Evolutionary conservation across 2,329 filamentous ascomycete species (phyloP).

Genomic region (Fusarium pilosicola): DNA sequence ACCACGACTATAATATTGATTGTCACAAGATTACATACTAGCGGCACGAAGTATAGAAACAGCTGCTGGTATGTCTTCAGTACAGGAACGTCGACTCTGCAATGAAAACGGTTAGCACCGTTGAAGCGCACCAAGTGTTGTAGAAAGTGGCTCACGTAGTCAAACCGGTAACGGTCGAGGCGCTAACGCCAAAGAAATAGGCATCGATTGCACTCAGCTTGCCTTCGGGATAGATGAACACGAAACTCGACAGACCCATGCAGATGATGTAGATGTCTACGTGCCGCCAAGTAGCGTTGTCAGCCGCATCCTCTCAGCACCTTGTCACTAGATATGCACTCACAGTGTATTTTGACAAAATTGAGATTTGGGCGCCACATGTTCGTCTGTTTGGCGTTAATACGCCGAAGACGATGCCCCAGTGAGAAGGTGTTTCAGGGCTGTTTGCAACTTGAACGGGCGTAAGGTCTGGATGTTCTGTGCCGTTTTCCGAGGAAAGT

Average conservation of each 20-base stretch:
- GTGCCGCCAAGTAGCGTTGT: background rate
- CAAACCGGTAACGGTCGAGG: slow-evolving; percentile 61
- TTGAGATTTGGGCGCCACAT: slow-evolving; percentile 42
- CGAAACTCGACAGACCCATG: slow-evolving; percentile 37
- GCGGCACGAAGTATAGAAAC: slow-evolving; percentile 60
- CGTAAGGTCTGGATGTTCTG: background rate
- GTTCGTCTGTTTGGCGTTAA: slow-evolving; percentile 14
- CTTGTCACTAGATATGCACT: slow-evolving; percentile 17
- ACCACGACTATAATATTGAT: slow-evolving; percentile 61
- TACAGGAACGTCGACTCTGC: slow-evolving; percentile 60
- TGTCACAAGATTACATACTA: slow-evolving; percentile 59
- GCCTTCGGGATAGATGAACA: slow-evolving; percentile 36
- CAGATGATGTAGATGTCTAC: slow-evolving; percentile 42
- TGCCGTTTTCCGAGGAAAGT: slow-evolving; percentile 25
- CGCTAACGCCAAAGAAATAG: slow-evolving; percentile 61
- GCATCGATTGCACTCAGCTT: slow-evolving; percentile 54
- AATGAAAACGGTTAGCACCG: slow-evolving; percentile 7
- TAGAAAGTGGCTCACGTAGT: slow-evolving; percentile 54
- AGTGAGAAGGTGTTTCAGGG: background rate
- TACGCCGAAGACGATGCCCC: slow-evolving; percentile 11
- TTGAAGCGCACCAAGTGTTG: background rate
- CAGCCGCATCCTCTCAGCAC: slow-evolving; percentile 8
- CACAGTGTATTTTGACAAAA: slow-evolving; percentile 44
- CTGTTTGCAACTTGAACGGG: slow-evolving; percentile 11
- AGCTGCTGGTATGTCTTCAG: slow-evolving; percentile 63